phyloP scores from a whole-genome alignment of 2,329 filamentous ascomycete species.

The Fusarium pseudocircinatum region DNA sequence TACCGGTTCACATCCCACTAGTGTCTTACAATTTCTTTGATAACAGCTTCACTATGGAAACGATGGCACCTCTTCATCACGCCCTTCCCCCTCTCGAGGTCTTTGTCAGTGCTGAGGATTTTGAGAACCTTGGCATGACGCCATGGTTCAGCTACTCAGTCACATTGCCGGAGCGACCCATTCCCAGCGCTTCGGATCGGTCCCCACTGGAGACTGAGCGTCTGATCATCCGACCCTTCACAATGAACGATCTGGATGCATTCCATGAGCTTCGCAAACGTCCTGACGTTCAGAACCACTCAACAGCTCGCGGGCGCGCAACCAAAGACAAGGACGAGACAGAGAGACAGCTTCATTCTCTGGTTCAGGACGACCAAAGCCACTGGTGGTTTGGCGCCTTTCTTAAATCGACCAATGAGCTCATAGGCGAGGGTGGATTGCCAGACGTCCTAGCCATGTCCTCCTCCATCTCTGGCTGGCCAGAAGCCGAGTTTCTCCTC shows the following conservation, averaged over 20 bases:
- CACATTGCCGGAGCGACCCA: slow-evolving; percentile 22
- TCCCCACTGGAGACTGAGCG: slow-evolving; percentile 22
- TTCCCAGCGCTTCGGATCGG: slow-evolving; percentile 23
- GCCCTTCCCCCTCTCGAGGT: slow-evolving; percentile 14
- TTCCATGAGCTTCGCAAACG: slow-evolving; percentile 24
- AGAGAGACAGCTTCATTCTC: slow-evolving; percentile 5
- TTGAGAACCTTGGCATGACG: slow-evolving; percentile 26
- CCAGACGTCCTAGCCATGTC: slow-evolving; percentile 22
- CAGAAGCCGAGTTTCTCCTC: slow-evolving; percentile 31
- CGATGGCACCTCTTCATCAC: slow-evolving; percentile 21
- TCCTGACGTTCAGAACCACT: slow-evolving; percentile 5
- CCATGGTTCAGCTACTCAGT: slow-evolving; percentile 37
- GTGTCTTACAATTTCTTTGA: neutral
- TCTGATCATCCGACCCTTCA: slow-evolving; percentile 24
- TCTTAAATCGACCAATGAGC: slow-evolving; percentile 22
- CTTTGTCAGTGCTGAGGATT: slow-evolving; percentile 1
- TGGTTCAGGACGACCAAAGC: slow-evolving; percentile 15
- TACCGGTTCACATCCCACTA: too few species aligned
- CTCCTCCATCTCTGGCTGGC: slow-evolving; percentile 27
- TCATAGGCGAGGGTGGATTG: slow-evolving; percentile 31
- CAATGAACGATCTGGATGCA: slow-evolving; percentile 21
- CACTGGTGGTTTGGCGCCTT: slow-evolving; percentile 34
- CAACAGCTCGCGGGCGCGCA: slow-evolving; percentile 19
- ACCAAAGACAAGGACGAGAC: slow-evolving; percentile 27
- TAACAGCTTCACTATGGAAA: slow-evolving; percentile 19